Percentiles rank a stretch among this genome's conserved stretches.
phyloP scores from a whole-genome alignment of 1,284 basidiomycete genomes.

The Apiotrichum montevideense region DNA sequence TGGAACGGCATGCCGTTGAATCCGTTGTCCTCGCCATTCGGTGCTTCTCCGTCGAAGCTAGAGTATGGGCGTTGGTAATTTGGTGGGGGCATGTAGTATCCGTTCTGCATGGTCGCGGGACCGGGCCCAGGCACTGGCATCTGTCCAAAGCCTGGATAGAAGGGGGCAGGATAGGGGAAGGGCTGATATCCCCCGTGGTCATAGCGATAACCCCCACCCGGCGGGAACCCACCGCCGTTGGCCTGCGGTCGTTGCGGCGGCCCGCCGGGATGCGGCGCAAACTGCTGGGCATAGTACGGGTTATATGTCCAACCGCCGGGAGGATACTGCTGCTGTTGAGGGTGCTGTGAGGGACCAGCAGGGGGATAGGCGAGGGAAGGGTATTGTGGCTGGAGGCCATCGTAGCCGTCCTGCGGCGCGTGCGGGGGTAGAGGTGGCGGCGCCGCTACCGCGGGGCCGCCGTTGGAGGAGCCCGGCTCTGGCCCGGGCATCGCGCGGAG shows the following conservation, averaged over 20 bases:
- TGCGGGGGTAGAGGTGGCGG: conserved; percentile 1
- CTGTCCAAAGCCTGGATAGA: conserved; percentile 20
- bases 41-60: conserved; percentile 2
- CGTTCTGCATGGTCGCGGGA: conserved; percentile 42
- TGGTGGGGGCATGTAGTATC: conserved; percentile 16
- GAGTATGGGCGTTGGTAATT: conserved; percentile 3
- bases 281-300: conserved; percentile 11
- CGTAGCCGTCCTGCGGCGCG: conserved; percentile 13
- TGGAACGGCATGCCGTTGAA: conserved; percentile 13
- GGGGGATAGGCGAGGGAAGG: conserved; percentile 14
- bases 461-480: conserved; percentile 3
- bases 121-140: conserved; percentile 36
- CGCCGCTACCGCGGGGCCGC: conserved; percentile 1
- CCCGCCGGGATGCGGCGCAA: conserved; percentile 7
- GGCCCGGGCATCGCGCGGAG: conserved; percentile 3
- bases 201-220: conserved; percentile 9
- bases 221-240: conserved; percentile 16
- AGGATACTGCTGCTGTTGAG: conserved; percentile 5
- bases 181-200: conserved; percentile 5
- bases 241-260: conserved; percentile 9
- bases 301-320: conserved; percentile 7
- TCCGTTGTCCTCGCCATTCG: conserved; percentile 1
- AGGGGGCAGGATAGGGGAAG: conserved; percentile 8
- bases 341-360: conserved; percentile 13
- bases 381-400: conserved; percentile 12